Conservation (phyloP, 108 stramenopile genomes). For the Fistulifera solaris region DNA sequence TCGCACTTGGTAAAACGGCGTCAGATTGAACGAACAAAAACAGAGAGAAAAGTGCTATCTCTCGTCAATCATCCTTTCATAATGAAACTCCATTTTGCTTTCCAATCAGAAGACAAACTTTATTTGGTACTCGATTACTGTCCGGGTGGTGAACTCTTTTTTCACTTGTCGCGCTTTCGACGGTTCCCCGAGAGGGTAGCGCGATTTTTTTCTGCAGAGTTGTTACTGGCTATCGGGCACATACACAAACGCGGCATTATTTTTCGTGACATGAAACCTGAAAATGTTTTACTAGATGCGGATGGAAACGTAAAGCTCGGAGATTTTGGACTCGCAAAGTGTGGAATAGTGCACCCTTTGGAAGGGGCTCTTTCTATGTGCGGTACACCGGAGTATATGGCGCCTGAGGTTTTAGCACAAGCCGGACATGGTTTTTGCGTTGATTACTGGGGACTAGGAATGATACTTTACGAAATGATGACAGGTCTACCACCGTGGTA, state of each 20-base stretch:
- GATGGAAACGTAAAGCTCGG: slow-evolving; percentile 88
- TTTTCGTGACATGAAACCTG: slow-evolving; percentile 87
- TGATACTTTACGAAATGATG: slow-evolving; percentile 95
- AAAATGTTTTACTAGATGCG: slow-evolving; percentile 86
- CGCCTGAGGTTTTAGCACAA: slow-evolving; percentile 86
- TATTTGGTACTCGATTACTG: slow-evolving; percentile 96
- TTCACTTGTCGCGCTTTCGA: slow-evolving; percentile 88
- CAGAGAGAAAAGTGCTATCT: slow-evolving; percentile 92
- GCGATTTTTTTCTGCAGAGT: slow-evolving; percentile 80
- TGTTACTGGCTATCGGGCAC: slow-evolving; percentile 84
- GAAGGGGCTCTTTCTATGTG: slow-evolving; percentile 91
- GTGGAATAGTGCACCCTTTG: slow-evolving; percentile 67
- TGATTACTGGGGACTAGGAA: slow-evolving; percentile 94
- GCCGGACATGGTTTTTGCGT: slow-evolving; percentile 83
- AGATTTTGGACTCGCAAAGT: slow-evolving; percentile 88
- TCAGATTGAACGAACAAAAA: slow-evolving; percentile 92
- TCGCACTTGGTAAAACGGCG: slow-evolving; percentile 82
- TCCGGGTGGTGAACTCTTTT: slow-evolving; percentile 95
- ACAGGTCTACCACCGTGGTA: slow-evolving; percentile 98
- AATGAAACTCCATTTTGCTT: slow-evolving; percentile 87
- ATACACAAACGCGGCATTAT: slow-evolving; percentile 79
- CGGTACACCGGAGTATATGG: slow-evolving; percentile 98
- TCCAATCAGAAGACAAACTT: slow-evolving; percentile 83
- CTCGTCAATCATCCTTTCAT: slow-evolving; percentile 82
- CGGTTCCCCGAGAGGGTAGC: slow-evolving; percentile 90